phyloP scores from a whole-genome alignment of 768 basidiomycete genomes.

The Phanerodontia chrysosporium region DNA sequence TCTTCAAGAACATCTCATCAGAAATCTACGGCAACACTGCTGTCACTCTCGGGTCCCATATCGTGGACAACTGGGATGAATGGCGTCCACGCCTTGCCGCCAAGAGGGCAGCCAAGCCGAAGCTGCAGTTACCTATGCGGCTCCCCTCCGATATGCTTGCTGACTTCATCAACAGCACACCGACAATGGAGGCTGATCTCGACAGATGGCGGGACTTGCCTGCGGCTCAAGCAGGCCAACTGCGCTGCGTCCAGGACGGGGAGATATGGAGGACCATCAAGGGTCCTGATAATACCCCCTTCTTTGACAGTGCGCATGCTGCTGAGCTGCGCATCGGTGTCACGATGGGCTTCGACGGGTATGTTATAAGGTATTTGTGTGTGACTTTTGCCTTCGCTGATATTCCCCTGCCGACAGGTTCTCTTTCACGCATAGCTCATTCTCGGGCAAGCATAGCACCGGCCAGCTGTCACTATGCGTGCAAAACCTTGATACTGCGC shows the following conservation, averaged over 20 bases:
- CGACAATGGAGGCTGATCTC: constrained; percentile 1
- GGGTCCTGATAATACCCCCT: constrained; percentile 1
- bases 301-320: constrained; percentile 4
- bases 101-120: not conserved
- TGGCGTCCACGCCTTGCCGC: not conserved
- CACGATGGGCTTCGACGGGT: constrained; percentile 12
- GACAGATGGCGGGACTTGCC: constrained; percentile 2
- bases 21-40: not conserved
- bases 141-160: constrained; percentile 6
- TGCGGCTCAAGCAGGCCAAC: not conserved
- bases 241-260: constrained; percentile 7
- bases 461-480: constrained; percentile 3
- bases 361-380: not conserved
- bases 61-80: not conserved
- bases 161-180: constrained; percentile 6
- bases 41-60: not conserved
- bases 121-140: not conserved
- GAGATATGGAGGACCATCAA: constrained; percentile 3
- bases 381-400: not conserved
- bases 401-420: not conserved
- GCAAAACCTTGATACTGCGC: not conserved
- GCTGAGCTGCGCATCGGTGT: constrained; percentile 10
- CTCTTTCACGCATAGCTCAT: constrained; percentile 9
- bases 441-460: constrained; percentile 3
- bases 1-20: not conserved